phyloP scores from a whole-genome alignment of 2,329 filamentous ascomycete species.

The Colletotrichum euphorbiae region DNA sequence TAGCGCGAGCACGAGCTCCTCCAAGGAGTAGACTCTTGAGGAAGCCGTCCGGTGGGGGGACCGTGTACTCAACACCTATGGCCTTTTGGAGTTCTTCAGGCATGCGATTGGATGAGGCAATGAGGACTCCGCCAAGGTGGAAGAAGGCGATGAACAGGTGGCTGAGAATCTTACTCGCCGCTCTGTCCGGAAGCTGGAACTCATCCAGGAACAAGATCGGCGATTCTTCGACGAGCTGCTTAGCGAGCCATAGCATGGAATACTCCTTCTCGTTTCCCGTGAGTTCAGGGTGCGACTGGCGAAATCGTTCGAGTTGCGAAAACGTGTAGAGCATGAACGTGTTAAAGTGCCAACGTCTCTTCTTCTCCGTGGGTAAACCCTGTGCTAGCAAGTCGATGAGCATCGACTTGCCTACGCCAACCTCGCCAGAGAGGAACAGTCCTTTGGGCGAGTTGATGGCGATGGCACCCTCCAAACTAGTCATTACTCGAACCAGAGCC shows the following conservation, averaged over 20 bases:
- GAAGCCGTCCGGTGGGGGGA: slow-evolving; percentile 65
- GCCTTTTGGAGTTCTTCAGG: slow-evolving; percentile 84
- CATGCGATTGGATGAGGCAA: slow-evolving; percentile 86
- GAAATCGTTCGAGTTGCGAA: slow-evolving; percentile 75
- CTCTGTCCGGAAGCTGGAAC: slow-evolving; percentile 84
- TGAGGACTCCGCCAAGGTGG: slow-evolving; percentile 81
- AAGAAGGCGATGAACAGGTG: slow-evolving; percentile 85
- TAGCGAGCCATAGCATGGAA: slow-evolving; percentile 78
- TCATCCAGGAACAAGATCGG: slow-evolving; percentile 86
- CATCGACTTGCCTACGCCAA: slow-evolving; percentile 88
- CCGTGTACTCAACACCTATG: slow-evolving; percentile 74
- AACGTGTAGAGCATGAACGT: slow-evolving; percentile 86
- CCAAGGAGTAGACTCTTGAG: slow-evolving; percentile 57
- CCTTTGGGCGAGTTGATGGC: slow-evolving; percentile 79
- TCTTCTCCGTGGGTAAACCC: slow-evolving; percentile 77
- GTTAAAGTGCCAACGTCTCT: slow-evolving; percentile 85
- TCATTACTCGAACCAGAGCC: slow-evolving; percentile 76
- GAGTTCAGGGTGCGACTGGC: slow-evolving; percentile 52
- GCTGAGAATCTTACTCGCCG: slow-evolving; percentile 81
- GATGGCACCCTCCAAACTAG: slow-evolving; percentile 77
- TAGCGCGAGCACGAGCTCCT: slow-evolving; percentile 50
- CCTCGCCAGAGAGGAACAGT: slow-evolving; percentile 82
- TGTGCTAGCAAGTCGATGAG: slow-evolving; percentile 86
- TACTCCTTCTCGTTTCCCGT: slow-evolving; percentile 62
- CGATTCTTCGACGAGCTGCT: slow-evolving; percentile 78